phyloP scores from a whole-genome alignment of 805 yeast genomes.

The Saturnispora zaruensis region DNA sequence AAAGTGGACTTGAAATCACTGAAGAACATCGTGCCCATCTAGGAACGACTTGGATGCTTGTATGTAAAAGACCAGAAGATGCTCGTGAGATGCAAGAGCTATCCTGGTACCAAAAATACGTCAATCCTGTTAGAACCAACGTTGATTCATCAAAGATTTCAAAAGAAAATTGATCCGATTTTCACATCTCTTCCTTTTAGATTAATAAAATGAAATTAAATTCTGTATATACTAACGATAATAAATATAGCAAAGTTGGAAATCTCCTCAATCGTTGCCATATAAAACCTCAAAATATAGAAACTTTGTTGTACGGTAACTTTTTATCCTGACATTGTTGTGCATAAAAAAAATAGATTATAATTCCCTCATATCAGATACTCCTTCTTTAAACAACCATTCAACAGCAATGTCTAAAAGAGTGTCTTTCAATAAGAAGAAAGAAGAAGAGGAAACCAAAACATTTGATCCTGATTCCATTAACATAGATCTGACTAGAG shows the following conservation, averaged over 20 bases:
- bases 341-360: neutral
- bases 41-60: constrained; percentile 86
- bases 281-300: neutral
- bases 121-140: constrained; percentile 28
- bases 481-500: constrained; percentile 14
- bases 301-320: neutral
- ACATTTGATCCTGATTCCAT: constrained; percentile 12
- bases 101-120: constrained; percentile 43
- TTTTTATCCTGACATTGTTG: neutral
- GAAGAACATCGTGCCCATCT: constrained; percentile 75
- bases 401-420: constrained; percentile 8
- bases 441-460: constrained; percentile 7
- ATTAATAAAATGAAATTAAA: neutral
- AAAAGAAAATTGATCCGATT: neutral
- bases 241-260: neutral
- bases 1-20: constrained; percentile 75
- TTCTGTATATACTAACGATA: neutral
- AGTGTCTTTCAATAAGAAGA: constrained; percentile 12
- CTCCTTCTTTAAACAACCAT: neutral
- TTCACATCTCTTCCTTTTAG: neutral
- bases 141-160: constrained; percentile 23
- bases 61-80: constrained; percentile 69
- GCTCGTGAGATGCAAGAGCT: constrained; percentile 39
- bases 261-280: neutral
- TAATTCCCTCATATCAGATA: constrained; percentile 3